phyloP scores from a whole-genome alignment of 2,329 filamentous ascomycete species.

The Arthrobotrys entomopaga region DNA sequence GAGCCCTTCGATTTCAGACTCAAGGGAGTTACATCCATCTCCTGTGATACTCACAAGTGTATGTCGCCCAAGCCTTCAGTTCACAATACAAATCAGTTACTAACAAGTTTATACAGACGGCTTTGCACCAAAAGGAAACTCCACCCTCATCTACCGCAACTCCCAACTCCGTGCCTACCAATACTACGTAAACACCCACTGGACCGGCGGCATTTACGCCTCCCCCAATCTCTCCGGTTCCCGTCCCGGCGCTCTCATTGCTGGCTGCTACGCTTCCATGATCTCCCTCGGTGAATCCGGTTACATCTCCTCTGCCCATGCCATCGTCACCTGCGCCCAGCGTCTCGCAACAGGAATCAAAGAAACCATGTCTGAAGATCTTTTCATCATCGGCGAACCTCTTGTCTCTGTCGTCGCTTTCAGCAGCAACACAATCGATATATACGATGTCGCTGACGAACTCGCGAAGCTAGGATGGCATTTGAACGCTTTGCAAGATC shows the following conservation, averaged over 20 bases:
- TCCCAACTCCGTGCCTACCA: constrained; percentile 83
- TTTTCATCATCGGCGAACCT: constrained; percentile 83
- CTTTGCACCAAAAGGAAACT: constrained; percentile 97
- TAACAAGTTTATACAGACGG: constrained; percentile 67
- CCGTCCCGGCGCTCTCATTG: constrained; percentile 90
- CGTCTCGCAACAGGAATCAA: constrained; percentile 80
- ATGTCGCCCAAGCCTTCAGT: not conserved
- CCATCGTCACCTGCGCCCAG: constrained; percentile 88
- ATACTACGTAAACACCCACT: constrained; percentile 95
- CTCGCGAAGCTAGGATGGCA: constrained; percentile 92
- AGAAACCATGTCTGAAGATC: constrained; percentile 75
- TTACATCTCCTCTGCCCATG: constrained; percentile 85
- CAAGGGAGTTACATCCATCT: constrained; percentile 93
- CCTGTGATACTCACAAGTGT: constrained; percentile 95
- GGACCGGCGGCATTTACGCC: constrained; percentile 95
- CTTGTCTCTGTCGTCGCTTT: constrained; percentile 93
- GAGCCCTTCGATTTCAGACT: constrained; percentile 92
- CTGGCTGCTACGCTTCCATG: constrained; percentile 92
- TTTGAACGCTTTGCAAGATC: constrained; percentile 90
- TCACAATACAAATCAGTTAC: not conserved
- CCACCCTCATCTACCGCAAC: constrained; percentile 87
- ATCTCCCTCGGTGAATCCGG: constrained; percentile 88
- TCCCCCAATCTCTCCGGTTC: constrained; percentile 92
- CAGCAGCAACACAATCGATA: constrained; percentile 81
- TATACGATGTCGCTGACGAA: constrained; percentile 92